These are phyloP conservation scores for Chlamydomonas asymmetrica DNA, from an alignment of 139 green algal species.

Conservation along the genomic window DNA sequence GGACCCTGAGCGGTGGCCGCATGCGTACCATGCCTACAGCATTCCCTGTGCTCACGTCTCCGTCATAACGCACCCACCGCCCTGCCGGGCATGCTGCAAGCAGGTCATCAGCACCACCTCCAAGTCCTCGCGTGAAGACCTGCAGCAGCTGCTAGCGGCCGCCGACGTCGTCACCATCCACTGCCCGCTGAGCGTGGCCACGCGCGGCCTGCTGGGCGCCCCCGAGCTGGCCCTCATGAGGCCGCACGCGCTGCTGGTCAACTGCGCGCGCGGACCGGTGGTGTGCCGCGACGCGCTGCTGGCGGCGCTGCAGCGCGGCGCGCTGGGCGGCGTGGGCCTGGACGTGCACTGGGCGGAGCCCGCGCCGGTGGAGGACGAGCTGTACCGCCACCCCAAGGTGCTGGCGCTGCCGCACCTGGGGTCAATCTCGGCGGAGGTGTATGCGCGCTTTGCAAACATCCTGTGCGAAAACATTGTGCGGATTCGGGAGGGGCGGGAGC, in stretches of 20 bases:
- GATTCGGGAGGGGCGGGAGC: conserved; percentile 35
- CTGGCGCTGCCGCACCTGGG: conserved; percentile 52
- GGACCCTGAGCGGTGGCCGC: too few relatives aligned
- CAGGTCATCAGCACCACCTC: conserved; percentile 14
- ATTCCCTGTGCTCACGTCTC: too few relatives aligned
- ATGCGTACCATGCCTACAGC: too few relatives aligned
- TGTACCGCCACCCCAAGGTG: conserved; percentile 54
- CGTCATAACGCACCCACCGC: too few relatives aligned
- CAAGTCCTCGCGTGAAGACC: conserved; percentile 27
- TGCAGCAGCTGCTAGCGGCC: conserved; percentile 39
- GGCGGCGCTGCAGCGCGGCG: conserved; percentile 32
- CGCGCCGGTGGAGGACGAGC: conserved; percentile 41
- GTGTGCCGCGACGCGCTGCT: conserved; percentile 41
- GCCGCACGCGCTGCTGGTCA: conserved; percentile 46
- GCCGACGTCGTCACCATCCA: conserved; percentile 51
- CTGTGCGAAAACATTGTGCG: conserved; percentile 38
- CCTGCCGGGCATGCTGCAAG: neutral
- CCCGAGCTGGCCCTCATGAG: conserved; percentile 46
- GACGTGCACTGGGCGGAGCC: conserved; percentile 64
- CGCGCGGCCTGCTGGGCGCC: conserved; percentile 41
- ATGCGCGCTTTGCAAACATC: conserved; percentile 26
- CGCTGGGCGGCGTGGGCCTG: conserved; percentile 54
- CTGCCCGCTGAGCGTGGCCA: conserved; percentile 46
- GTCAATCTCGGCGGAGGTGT: conserved; percentile 34
- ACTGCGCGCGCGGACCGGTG: conserved; percentile 41